Base-by-base conservation (phyloP, 2,329 filamentous ascomycete genomes). In the Fusarium phyllophilum region DNA sequence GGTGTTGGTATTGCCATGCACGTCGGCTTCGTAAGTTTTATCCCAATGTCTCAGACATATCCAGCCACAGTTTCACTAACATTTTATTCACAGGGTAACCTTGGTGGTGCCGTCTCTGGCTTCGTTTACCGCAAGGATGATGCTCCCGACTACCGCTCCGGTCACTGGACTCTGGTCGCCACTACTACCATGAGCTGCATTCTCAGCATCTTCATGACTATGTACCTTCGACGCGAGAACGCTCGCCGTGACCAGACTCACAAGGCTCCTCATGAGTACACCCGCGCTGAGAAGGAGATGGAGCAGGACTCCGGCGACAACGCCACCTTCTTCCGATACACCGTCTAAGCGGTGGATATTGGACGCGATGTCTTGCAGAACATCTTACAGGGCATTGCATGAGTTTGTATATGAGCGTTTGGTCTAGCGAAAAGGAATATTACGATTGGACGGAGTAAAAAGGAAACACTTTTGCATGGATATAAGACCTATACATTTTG, bases 221-320 rank as follows among this genome's bases (percentile, higher is more conserved):
- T 85, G 34, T 91, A 90, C 81, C 85, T 89, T 33, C 84, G 86
- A 45, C 80, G 83, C 46, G 89, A 91, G 83, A 91, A 91, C 70
- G 80, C 82, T 9, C 84, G 88, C 55, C 84, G 90, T 20, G 87
- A 90, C 75, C 72, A 73, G 68, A 76, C 84, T 61, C 82, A 85
- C 77, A 86, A 88, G 79, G 80, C 82, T 17, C 84, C 84, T 7
- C 81, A 83, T 57, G 83, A 86, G 66, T 87, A 89, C 80, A 89
- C 86, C 6, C 80, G 84, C 46, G 87, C 87, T 72, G 87, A 90
- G 83, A 88, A 85, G 82, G 56, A 81, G 29, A 54, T 82, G 18
- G 88, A 91, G 82, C 81, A 84, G 38, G 85, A 90, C 69, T 83
- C 84, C 65, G 89, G 89, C 14, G 90, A 91, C 77, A 82, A 86